Percentiles rank a stretch among this genome's conserved stretches.
These are phyloP conservation scores for Lentinula guzmanii DNA, from an alignment of 768 basidiomycete genomes.

Conservation along the genomic window DNA sequence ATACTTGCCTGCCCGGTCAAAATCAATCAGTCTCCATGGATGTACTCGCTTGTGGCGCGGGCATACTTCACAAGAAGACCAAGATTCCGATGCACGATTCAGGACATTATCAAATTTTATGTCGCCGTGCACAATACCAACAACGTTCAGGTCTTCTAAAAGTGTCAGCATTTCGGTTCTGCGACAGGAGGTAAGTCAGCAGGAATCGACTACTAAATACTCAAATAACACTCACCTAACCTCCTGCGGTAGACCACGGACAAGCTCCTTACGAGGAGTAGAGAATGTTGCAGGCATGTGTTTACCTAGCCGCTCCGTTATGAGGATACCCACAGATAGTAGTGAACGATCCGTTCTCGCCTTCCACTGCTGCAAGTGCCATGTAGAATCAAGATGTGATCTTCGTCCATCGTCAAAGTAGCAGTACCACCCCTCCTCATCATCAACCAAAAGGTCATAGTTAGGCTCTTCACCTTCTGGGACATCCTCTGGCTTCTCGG, in stretches of 20 bases:
- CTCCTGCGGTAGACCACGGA: background rate
- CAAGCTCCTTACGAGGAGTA: background rate
- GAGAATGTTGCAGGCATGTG: background rate
- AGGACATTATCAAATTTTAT: background rate
- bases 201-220: background rate
- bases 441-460: background rate
- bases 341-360: background rate
- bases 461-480: background rate
- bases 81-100: background rate
- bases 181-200: background rate
- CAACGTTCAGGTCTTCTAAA: background rate
- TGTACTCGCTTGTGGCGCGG: background rate
- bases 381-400: background rate
- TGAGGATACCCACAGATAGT: background rate
- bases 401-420: background rate
- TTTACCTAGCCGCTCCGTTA: background rate
- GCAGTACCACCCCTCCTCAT: background rate
- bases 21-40: background rate
- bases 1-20: background rate
- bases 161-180: background rate
- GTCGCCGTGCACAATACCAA: background rate
- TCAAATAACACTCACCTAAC: background rate
- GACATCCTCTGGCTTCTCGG: background rate
- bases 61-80: background rate
- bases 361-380: background rate